Evolutionary conservation across 164 flowering plant species (phyloP).

Genomic region (Berberis thunbergii): DNA sequence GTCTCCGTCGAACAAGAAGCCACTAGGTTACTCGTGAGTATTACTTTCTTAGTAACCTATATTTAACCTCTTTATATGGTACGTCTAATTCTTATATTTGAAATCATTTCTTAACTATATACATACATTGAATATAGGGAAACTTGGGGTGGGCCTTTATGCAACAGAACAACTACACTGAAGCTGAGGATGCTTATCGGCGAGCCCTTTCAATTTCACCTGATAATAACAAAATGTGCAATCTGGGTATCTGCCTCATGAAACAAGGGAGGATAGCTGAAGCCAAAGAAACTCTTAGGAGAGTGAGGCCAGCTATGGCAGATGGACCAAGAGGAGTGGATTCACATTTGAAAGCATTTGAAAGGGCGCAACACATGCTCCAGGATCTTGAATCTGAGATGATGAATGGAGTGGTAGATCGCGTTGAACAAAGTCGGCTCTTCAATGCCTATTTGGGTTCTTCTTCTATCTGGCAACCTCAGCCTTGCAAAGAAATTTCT

Average conservation of each 20-base stretch:
- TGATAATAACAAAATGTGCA: slow-evolving; percentile 98
- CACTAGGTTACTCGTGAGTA: slow-evolving; percentile 72
- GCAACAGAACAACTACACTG: slow-evolving; percentile 86
- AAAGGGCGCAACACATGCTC: slow-evolving; percentile 97
- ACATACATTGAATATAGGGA: slow-evolving; percentile 37
- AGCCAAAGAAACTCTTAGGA: slow-evolving; percentile 75
- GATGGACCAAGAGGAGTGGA: slow-evolving; percentile 53
- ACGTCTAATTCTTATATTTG: background rate
- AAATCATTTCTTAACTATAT: background rate
- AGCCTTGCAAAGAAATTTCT: slow-evolving; percentile 67
- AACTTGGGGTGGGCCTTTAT: slow-evolving; percentile 98
- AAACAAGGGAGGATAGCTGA: slow-evolving; percentile 82
- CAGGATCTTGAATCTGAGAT: slow-evolving; percentile 65
- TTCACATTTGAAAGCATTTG: slow-evolving; percentile 95
- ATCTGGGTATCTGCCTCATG: slow-evolving; percentile 95
- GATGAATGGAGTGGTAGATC: slow-evolving; percentile 53
- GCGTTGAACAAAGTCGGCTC: slow-evolving; percentile 61
- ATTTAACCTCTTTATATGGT: too few species aligned
- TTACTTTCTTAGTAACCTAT: background rate
- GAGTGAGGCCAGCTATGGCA: slow-evolving; percentile 53
- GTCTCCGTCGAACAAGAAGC: slow-evolving; percentile 98
- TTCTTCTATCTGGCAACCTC: slow-evolving; percentile 96
- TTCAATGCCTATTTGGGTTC: slow-evolving; percentile 26
- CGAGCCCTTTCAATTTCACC: slow-evolving; percentile 34
- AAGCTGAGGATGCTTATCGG: slow-evolving; percentile 68